Conservation (phyloP, 257 asterid species). For the Primulina huaijiensis region DNA sequence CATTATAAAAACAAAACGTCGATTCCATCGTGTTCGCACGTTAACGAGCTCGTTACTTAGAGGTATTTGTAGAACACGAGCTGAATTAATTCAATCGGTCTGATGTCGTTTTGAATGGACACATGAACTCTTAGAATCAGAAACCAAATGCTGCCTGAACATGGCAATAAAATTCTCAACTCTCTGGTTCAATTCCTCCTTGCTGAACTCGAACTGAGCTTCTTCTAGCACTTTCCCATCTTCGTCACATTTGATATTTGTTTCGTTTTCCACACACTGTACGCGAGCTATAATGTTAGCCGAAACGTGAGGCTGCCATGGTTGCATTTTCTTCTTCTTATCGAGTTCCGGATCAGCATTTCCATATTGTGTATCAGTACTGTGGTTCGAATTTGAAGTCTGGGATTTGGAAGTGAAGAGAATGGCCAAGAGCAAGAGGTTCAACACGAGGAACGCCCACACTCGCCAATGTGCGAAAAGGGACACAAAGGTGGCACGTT, state of each 20-base stretch:
- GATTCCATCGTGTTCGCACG: not conserved
- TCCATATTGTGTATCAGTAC: conserved; percentile 4
- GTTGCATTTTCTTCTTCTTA: conserved; percentile 15
- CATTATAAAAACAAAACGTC: no score
- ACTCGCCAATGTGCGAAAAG: conserved; percentile 76
- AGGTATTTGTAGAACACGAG: no score
- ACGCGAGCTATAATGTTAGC: not conserved
- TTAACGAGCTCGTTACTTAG: not conserved
- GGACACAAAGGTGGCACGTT: conserved; percentile 54
- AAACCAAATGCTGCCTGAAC: conserved; percentile 87
- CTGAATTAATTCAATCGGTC: no score
- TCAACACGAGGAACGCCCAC: conserved; percentile 78
- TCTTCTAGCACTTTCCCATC: not conserved
- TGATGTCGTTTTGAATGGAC: not conserved
- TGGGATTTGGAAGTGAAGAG: conserved; percentile 63
- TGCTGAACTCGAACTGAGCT: conserved; percentile 8
- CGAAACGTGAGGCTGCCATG: not conserved
- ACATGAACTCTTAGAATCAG: conserved; percentile 57
- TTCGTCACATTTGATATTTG: not conserved
- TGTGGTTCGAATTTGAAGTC: conserved; percentile 8
- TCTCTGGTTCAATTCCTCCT: conserved; percentile 78
- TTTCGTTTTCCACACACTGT: not conserved
- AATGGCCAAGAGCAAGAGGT: conserved; percentile 78
- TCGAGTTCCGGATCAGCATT: conserved; percentile 16
- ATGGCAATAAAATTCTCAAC: conserved; percentile 85